A percentile compares a stretch with the other conserved stretches of the same genome.
Conservation (phyloP, 495 filamentous ascomycete genomes). For the Penicillium mononematosum region DNA sequence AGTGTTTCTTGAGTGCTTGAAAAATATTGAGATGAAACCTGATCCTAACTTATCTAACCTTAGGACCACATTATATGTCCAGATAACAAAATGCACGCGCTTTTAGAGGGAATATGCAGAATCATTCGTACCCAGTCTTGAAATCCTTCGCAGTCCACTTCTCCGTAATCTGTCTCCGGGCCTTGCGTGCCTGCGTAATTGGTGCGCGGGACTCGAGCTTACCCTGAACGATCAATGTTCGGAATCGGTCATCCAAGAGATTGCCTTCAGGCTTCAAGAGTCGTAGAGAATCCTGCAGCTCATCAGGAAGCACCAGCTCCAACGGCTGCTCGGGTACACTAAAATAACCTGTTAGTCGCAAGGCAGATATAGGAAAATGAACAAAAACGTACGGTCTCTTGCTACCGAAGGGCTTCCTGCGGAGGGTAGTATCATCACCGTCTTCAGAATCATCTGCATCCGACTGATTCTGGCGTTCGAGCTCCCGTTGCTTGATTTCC, state of each 20-base stretch:
- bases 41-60: not conserved
- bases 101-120: constrained; percentile 27
- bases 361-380: not conserved
- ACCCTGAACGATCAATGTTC: constrained; percentile 81
- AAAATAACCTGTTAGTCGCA: constrained; percentile 25
- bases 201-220: constrained; percentile 81
- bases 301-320: constrained; percentile 88
- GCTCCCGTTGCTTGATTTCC: constrained; percentile 59
- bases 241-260: constrained; percentile 84
- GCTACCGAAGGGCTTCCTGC: constrained; percentile 69
- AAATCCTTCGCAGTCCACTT: constrained; percentile 99
- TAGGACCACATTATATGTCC: constrained; percentile 29
- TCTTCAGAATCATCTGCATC: constrained; percentile 58
- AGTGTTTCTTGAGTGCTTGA: not conserved
- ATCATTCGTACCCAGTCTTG: constrained; percentile 46
- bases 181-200: constrained; percentile 74
- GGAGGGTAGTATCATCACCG: constrained; percentile 57
- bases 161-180: constrained; percentile 76
- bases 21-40: constrained; percentile 4
- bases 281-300: constrained; percentile 87
- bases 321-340: constrained; percentile 75
- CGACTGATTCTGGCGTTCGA: constrained; percentile 36
- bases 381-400: constrained; percentile 56
- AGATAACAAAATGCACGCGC: constrained; percentile 30
- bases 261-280: constrained; percentile 93